These are phyloP conservation scores for Centaurea solstitialis DNA, from an alignment of 129 eudicot species.

Conservation along the genomic window DNA sequence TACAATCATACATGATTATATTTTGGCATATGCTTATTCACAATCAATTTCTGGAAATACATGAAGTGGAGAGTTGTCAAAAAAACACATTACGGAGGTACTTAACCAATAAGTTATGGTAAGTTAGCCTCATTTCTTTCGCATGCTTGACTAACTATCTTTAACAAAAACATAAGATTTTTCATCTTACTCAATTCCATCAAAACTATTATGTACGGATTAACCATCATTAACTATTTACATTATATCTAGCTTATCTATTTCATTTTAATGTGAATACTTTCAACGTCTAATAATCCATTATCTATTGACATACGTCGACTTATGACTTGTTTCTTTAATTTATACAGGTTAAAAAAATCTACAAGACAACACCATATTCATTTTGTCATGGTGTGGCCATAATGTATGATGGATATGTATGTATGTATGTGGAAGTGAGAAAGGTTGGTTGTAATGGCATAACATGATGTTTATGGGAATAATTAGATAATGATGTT, in stretches of 20 bases:
- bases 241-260: not conserved
- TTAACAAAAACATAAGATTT: not conserved
- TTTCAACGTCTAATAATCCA: not conserved
- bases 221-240: not conserved
- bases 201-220: no score
- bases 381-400: not conserved
- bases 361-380: not conserved
- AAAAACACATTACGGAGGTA: not conserved
- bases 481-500: constrained; percentile 23
- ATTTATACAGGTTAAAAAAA: not conserved
- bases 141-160: not conserved
- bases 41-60: not conserved
- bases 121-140: not conserved
- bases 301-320: not conserved
- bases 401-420: not conserved
- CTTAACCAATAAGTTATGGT: not conserved
- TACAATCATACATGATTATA: not conserved
- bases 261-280: not conserved
- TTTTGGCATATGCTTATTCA: not conserved
- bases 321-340: not conserved
- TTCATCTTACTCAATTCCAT: not conserved
- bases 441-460: constrained; percentile 23
- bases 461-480: constrained; percentile 14
- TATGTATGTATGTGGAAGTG: not conserved
- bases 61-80: not conserved